Base-by-base conservation (phyloP, 2,329 filamentous ascomycete species). In the Cladophialophora exuberans region DNA sequence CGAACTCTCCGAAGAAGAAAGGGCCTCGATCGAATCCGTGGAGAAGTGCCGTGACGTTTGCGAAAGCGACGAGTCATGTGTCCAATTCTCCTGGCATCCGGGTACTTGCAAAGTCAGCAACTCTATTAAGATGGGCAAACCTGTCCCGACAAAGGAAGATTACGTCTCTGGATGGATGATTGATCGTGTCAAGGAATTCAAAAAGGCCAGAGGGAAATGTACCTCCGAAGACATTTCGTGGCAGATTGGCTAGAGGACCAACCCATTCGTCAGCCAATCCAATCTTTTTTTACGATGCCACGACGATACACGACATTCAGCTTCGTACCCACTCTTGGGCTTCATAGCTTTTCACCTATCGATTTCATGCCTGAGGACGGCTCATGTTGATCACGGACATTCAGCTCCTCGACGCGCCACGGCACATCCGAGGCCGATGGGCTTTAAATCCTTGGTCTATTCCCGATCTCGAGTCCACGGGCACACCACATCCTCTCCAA, bases 11-110 rank as follows among this genome's bases (percentile, higher is more conserved):
- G 48, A 56, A 18, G 6, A 31, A 6, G 46, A 62, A 33, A 56
- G 59, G 41, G 23, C 38, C 3, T 48, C 57, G 11, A 23, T 39
- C n/a, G 49, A 49, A 23, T 58, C 54, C 3, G 20, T 53, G 26
- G 46, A 60, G 13, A 26, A 44, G 10, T 62, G 60, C 36, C 52
- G 43, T 10, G 42, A 22, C 15, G 57, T 55, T 9, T 62, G 60
- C 31, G 31, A 51, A n/a, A 42, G 47, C 6, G 56, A 62, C 13
- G n/a, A 10, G n/a, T 44, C 49, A 25, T 62, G 59, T 35, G 30
- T 57, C 10, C 59, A 62, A 20, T 62, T 51, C 25, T 33, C 56
- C 9, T 62, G 52, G 54, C 54, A 61, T 30, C 58, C 58, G 2
- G 58, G 58, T 2, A 61, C 55, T 11, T 61, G 58, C 48, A 57